Conservation (phyloP, 1,284 basidiomycete species). For the Gymnopus androsaceus region DNA sequence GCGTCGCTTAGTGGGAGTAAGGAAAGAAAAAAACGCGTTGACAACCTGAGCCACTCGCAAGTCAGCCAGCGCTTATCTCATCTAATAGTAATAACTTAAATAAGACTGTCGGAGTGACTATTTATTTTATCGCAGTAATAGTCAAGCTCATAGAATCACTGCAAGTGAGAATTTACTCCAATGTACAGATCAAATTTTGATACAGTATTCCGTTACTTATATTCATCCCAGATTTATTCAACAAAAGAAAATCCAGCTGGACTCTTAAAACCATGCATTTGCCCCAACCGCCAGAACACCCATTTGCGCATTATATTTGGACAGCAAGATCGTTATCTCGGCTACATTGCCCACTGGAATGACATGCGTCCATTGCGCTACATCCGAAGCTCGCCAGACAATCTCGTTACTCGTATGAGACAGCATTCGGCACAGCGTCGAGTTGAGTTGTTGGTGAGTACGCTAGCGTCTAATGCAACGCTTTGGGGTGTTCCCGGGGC, state of each 20-base stretch:
- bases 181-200: too few species aligned
- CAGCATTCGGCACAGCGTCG: conserved; percentile 38
- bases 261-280: conserved; percentile 11
- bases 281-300: conserved; percentile 29
- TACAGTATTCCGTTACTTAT: too few species aligned
- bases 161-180: too few species aligned
- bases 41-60: too few species aligned
- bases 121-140: too few species aligned
- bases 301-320: conserved; percentile 55
- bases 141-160: too few species aligned
- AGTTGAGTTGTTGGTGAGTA: conserved; percentile 55
- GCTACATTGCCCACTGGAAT: conserved; percentile 48
- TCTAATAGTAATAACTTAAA: too few species aligned
- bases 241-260: conserved; percentile 14
- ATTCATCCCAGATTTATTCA: background rate
- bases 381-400: conserved; percentile 51
- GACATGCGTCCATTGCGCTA: conserved; percentile 49
- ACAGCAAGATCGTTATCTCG: conserved; percentile 41
- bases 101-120: too few species aligned
- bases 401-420: conserved; percentile 44
- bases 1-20: too few species aligned
- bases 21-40: too few species aligned
- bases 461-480: conserved; percentile 44
- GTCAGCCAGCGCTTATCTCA: too few species aligned
- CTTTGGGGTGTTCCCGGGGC: conserved; percentile 53